A percentile compares a stretch with the other conserved stretches of the same genome.
These are phyloP conservation scores for Anisodus acutangulus DNA, from an alignment of 257 asterid genomes.

Conservation along the genomic window DNA sequence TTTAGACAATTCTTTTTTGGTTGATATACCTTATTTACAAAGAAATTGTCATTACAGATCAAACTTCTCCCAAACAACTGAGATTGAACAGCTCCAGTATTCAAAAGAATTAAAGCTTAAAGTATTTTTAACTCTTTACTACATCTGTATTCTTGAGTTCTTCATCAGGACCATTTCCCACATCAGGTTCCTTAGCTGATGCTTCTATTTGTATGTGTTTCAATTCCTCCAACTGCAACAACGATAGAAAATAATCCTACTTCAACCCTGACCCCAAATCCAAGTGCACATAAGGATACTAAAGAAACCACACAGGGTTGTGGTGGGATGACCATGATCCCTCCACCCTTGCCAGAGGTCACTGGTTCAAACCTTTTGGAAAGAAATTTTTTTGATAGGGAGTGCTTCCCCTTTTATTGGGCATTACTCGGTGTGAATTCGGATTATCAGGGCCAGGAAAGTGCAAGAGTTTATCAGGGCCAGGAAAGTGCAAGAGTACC, in stretches of 20 bases:
- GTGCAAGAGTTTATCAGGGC: too few species aligned
- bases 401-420: too few species aligned
- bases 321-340: too few species aligned
- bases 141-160: slow-evolving; percentile 28
- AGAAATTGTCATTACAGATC: background rate
- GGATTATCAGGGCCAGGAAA: too few species aligned
- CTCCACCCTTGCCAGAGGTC: too few species aligned
- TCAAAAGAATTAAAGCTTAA: slow-evolving; percentile 9
- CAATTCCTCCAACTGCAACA: slow-evolving; percentile 67
- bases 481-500: too few species aligned
- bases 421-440: too few species aligned
- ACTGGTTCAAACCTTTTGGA: too few species aligned
- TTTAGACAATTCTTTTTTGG: background rate
- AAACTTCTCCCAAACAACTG: background rate
- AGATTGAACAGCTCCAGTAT: slow-evolving; percentile 1
- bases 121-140: slow-evolving; percentile 8
- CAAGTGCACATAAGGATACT: background rate
- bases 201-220: slow-evolving; percentile 49
- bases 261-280: background rate
- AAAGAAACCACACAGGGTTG: too few species aligned
- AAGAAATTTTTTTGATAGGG: too few species aligned
- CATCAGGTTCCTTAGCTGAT: slow-evolving; percentile 42
- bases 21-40: background rate
- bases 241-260: background rate
- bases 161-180: slow-evolving; percentile 41